Base-by-base conservation (phyloP, 345 rosid genomes). In the Lepidium sativum region DNA sequence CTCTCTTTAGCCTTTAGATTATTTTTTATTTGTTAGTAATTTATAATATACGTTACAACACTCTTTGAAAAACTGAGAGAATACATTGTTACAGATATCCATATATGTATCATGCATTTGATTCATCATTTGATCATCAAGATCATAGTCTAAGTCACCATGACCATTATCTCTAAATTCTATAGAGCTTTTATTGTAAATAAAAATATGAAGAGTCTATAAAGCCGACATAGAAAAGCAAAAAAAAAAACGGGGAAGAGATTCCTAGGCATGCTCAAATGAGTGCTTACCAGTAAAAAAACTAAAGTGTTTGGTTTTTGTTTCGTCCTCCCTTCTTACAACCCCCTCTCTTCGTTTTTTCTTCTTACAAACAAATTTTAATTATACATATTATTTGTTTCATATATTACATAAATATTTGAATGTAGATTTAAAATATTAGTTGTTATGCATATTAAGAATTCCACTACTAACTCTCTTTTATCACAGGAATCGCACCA, bases 231-330 rank as follows among this genome's bases (percentile, higher is more conserved):
- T 40, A 56, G 51, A 57, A 55, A 48, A 56, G 12, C n/a, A 35
- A 68, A 60, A 56, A 39, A 55, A 45, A 17, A 42, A 48, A 65
- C 14, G 51, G 39, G 61, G 58, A 65, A 65, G 49, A 65, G 41
- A 58, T 72, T 72, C 67, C 62, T 72, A 41, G 62, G 76, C 76
- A 65, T 72, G 76, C 75, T 57, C 57, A 65, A 59, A 72, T 72
- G 76, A 72, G 76, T 65, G 10, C 71, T 62, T 65, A 59, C 67
- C 67, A 43, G 32, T 58, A 41, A 65, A 72, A 65, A 17, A 20
- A 59, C 43, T 10, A 72, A 49, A 6, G 12, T 21, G 23, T 16
- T 55, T 29, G 8, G 65, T 41, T 21, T 33, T 20, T 11, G 44
- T 21, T 69, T 59, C 62, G 16, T 34, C 33, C 23, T 56, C 31